Base-by-base conservation (phyloP, 2,329 filamentous ascomycete genomes). In the Xylaria hypoxylon region DNA sequence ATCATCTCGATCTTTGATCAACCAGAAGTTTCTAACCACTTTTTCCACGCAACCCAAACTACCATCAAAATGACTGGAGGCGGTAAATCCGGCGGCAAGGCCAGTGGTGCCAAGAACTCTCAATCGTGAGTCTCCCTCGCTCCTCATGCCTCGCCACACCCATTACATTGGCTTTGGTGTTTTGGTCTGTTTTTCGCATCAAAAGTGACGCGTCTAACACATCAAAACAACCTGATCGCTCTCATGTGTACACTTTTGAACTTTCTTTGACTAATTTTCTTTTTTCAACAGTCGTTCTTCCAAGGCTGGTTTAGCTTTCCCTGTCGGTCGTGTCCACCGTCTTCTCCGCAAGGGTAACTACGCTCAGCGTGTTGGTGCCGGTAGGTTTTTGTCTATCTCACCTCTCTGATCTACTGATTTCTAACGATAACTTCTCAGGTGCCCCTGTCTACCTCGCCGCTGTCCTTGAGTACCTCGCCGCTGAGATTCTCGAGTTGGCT, bases 41-140 rank as follows among this genome's bases (percentile, higher is more conserved):
- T 69, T 68, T 74, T 74, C 74, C 69, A 22, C 56, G 42, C 68
- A 70, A 76, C 75, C 70, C 71, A 71, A 75, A 75, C 75, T 73
- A 79, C 74, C 73, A 80, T 88, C 91, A 97, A 93, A 92, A 99
- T 99, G 96, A 97, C 96, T 93, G 95, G 95, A 89, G 95, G 95
- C 85, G 96, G 96, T 85, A 99, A 99, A 87, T 97, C 95, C 86
- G 96, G 96, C 85, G 96, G 96, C 90, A 98, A 98, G 92, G 94
- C 95, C 87, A 95, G 92, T 86, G 94, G 94, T 87, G 91, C 92
- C 87, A 99, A 99, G 93, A 97, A 92, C 88, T 92, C 96, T 80
- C 96, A 98, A 89, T 97, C 94, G 96, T 98, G 86, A 90, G 94
- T 92, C 59, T 67, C 64, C 62, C 51, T 56, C 57, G 62, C 73